Percentiles rank a stretch among this genome's conserved stretches.
Evolutionary conservation across 2,329 filamentous ascomycete genomes (phyloP).

Genomic region (Penicillium sp.): DNA sequence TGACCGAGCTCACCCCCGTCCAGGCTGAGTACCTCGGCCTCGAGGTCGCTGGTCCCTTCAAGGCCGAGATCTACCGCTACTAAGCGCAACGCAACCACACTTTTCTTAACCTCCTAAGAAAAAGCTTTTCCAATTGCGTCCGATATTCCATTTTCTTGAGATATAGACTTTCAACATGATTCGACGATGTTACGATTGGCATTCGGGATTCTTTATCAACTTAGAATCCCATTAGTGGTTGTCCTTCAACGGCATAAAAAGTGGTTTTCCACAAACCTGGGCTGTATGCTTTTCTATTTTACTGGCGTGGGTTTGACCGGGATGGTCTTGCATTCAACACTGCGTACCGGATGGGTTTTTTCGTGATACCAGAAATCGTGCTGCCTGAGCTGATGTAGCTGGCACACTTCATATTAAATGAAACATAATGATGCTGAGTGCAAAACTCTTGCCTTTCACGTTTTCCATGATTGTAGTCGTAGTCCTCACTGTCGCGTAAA

Average conservation of each 20-base stretch:
- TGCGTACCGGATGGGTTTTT: constrained; percentile 28
- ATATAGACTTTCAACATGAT: constrained; percentile 56
- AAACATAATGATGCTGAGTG: constrained; percentile 5
- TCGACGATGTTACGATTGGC: constrained; percentile 61
- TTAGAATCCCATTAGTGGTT: constrained; percentile 51
- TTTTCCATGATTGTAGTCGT: no score
- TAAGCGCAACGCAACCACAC: constrained; percentile 46
- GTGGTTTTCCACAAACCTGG: constrained; percentile 30
- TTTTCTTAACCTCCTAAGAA: constrained; percentile 12
- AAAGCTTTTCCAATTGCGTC: constrained; percentile 26
- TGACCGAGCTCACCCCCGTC: constrained; percentile 77
- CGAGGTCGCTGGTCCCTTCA: constrained; percentile 85
- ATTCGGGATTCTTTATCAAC: constrained; percentile 48
- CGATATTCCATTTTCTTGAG: constrained; percentile 33
- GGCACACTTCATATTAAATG: background rate
- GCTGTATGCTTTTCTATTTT: constrained; percentile 29
- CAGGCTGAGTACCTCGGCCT: constrained; percentile 96
- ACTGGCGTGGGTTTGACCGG: constrained; percentile 33
- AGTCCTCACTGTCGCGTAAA: no score
- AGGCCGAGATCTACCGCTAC: constrained; percentile 77
- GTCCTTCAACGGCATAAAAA: constrained; percentile 64
- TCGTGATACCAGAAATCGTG: constrained; percentile 10
- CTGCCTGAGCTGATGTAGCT: background rate
- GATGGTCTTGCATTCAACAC: constrained; percentile 42
- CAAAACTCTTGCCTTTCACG: background rate